Conservation (phyloP, 306 rosid genomes). For the Cyclanthera cordifolia region DNA sequence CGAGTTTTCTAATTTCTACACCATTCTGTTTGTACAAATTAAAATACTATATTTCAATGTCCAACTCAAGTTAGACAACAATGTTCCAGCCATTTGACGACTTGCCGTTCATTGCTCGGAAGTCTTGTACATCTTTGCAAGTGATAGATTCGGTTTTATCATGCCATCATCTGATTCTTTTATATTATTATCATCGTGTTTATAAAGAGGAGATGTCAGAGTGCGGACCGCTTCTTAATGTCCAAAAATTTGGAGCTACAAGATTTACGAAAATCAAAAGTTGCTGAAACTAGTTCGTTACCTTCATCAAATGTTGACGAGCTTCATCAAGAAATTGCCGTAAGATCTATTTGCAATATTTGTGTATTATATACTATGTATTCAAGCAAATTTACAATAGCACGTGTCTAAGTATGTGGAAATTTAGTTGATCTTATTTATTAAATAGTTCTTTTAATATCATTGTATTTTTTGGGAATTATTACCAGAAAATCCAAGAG, state of each 20-base stretch:
- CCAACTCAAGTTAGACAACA: neutral
- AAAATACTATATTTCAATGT: neutral
- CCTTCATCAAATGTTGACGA: conserved; percentile 56
- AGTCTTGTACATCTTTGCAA: neutral
- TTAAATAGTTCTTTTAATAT: conserved; percentile 2
- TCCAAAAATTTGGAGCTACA: conserved; percentile 44
- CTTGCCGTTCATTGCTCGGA: neutral
- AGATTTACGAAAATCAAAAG: conserved; percentile 29
- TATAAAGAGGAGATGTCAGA: conserved; percentile 37
- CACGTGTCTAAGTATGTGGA: neutral
- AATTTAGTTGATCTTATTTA: neutral
- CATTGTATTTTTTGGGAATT: conserved; percentile 16
- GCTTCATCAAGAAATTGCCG: conserved; percentile 57
- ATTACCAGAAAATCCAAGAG: conserved; percentile 38
- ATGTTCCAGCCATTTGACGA: neutral
- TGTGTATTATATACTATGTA: neutral
- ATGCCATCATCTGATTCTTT: conserved; percentile 13
- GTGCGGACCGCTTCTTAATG: conserved; percentile 27
- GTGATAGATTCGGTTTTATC: neutral
- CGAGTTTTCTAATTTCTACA: neutral
- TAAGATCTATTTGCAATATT: conserved; percentile 23
- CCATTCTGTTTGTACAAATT: neutral
- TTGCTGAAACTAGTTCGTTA: conserved; percentile 38
- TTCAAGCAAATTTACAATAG: neutral
- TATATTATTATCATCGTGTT: neutral